phyloP scores from a whole-genome alignment of 345 rosid genomes.

The Punica granatum region DNA sequence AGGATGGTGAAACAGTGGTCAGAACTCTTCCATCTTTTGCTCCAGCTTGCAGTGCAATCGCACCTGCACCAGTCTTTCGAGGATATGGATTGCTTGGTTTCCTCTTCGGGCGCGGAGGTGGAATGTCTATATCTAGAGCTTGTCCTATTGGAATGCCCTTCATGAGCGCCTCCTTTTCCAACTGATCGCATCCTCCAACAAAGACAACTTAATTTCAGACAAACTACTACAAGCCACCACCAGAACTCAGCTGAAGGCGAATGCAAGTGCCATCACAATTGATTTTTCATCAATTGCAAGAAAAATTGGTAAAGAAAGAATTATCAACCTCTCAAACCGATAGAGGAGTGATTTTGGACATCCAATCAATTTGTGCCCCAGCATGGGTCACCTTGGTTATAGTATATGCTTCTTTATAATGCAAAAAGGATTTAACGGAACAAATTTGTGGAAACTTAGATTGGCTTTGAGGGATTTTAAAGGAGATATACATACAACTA shows the following conservation, averaged over 20 bases:
- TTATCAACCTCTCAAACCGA: neutral
- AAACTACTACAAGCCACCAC: neutral
- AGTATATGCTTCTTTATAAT: neutral
- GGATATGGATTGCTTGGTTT: conserved; percentile 97
- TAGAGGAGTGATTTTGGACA: neutral
- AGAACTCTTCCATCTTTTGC: conserved; percentile 44
- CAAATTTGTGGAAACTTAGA: neutral
- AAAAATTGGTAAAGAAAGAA: neutral
- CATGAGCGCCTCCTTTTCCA: conserved; percentile 91
- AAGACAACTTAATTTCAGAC: conserved; percentile 1
- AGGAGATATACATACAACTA: neutral
- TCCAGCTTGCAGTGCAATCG: conserved; percentile 25
- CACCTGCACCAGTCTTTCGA: conserved; percentile 47
- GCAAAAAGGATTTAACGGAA: neutral
- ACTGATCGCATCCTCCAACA: conserved; percentile 21
- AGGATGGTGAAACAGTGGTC: conserved; percentile 37
- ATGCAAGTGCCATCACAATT: neutral
- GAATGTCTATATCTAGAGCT: conserved; percentile 75
- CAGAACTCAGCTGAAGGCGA: neutral
- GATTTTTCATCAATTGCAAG: neutral
- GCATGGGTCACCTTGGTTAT: neutral
- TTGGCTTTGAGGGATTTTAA: neutral
- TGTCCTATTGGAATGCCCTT: conserved; percentile 74
- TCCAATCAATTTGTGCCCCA: neutral
- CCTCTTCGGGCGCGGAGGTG: conserved; percentile 95